These are phyloP conservation scores for Metschnikowia dekortorum DNA, from an alignment of 805 yeast species.

Conservation along the genomic window DNA sequence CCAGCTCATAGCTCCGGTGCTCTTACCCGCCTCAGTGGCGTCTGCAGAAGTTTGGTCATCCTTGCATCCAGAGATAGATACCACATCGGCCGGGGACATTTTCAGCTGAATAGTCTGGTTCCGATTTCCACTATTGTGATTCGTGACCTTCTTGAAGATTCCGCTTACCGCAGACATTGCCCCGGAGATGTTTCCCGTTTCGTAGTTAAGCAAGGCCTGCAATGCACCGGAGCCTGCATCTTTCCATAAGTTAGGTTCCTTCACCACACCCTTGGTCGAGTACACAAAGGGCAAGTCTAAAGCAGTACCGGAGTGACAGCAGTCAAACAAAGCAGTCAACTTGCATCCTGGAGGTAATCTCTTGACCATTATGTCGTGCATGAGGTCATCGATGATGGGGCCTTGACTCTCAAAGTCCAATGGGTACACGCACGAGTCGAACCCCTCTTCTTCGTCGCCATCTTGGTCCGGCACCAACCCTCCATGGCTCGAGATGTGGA, in stretches of 20 bases:
- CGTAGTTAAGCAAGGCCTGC: conserved; percentile 21
- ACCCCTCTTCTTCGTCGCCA: conserved; percentile 74
- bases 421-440: conserved; percentile 70
- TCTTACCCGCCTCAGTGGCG: conserved; percentile 62
- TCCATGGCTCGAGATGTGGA: conserved; percentile 88
- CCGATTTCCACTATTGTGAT: conserved; percentile 17
- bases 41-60: conserved; percentile 81
- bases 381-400: conserved; percentile 65
- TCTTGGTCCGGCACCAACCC: conserved; percentile 64
- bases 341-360: conserved; percentile 71
- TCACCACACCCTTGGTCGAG: conserved; percentile 77
- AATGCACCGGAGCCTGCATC: conserved; percentile 69
- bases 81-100: conserved; percentile 72
- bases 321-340: conserved; percentile 75
- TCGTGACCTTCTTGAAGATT: conserved; percentile 29
- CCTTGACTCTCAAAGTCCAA: conserved; percentile 67
- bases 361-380: conserved; percentile 68
- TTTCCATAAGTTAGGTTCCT: conserved; percentile 74
- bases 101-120: conserved; percentile 45
- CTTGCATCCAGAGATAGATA: conserved; percentile 75
- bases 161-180: conserved; percentile 34
- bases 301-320: conserved; percentile 84
- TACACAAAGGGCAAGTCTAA: conserved; percentile 76
- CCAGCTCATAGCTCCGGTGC: conserved; percentile 84
- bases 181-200: conserved; percentile 32